A percentile compares a stretch with the other conserved stretches of the same genome.
Evolutionary conservation across 306 rosid species (phyloP).

Genomic region (Clitoria ternatea): DNA sequence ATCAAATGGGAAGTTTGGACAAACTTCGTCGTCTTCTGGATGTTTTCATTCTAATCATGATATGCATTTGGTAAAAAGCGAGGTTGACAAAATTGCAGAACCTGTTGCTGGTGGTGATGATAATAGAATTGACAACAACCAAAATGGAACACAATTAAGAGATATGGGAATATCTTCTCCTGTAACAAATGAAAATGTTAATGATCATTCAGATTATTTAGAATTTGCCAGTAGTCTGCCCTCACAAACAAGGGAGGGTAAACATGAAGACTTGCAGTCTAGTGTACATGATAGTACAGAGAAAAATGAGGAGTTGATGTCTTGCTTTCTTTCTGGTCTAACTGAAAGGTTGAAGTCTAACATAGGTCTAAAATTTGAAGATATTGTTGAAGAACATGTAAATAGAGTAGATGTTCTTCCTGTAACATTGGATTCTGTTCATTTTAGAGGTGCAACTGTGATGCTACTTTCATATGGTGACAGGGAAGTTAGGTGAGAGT

Average conservation of each 20-base stretch:
- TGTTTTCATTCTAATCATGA: slow-evolving; percentile 39
- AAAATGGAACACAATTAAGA: slow-evolving; percentile 17
- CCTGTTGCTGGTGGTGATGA: slow-evolving; percentile 27
- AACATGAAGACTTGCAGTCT: slow-evolving; percentile 23
- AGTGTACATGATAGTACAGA: slow-evolving; percentile 20
- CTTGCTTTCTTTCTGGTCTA: slow-evolving; percentile 32
- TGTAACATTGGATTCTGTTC: slow-evolving; percentile 74
- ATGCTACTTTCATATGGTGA: slow-evolving; percentile 93
- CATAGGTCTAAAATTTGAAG: slow-evolving; percentile 44
- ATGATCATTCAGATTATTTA: slow-evolving; percentile 25
- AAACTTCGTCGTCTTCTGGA: slow-evolving; percentile 33
- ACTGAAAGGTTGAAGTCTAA: slow-evolving; percentile 44
- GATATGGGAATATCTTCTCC: slow-evolving; percentile 27
- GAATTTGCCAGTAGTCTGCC: slow-evolving; percentile 20
- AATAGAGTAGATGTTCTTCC: slow-evolving; percentile 53
- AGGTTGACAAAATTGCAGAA: slow-evolving; percentile 36
- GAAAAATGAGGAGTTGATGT: slow-evolving; percentile 34
- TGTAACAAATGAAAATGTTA: slow-evolving; percentile 21
- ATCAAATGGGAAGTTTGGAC: slow-evolving; percentile 37
- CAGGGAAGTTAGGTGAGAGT: slow-evolving; percentile 79
- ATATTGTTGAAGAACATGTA: slow-evolving; percentile 47
- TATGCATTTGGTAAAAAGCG: slow-evolving; percentile 37
- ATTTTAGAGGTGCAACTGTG: slow-evolving; percentile 74
- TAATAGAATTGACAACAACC: slow-evolving; percentile 4
- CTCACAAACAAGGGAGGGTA: slow-evolving; percentile 32